Base-by-base conservation (phyloP, 225 moss, liverwort and hornwort species). In the Sphagnum contortum region DNA sequence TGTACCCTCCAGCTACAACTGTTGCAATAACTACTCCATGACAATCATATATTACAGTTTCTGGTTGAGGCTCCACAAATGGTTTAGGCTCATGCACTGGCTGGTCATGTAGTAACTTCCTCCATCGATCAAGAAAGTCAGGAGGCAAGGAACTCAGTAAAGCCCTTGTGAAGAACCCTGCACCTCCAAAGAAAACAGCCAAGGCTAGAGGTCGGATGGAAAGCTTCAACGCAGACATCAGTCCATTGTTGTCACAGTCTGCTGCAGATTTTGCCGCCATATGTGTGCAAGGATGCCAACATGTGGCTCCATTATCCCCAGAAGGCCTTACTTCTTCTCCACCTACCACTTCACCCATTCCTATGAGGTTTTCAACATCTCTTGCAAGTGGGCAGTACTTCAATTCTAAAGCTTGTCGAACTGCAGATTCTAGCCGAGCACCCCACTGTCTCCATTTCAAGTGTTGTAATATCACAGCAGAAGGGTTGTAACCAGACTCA, bases 21-120 rank as follows among this genome's bases (percentile, higher is more conserved):
- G 77, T 85, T 55, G 92, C 96, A 65, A 98, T 65, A 55, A 98
- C 87, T 60, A 80, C 80, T 56, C 96, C 96, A 66, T 92, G 88
- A 53, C 96, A 73, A 73, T 98, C 96, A 68, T 75, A 98, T 55
- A 98, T 72, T 44, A 92, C 83, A 11, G 90, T 89, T 12, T 79
- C 77, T 8, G 71, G 77, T 44, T 85, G 82, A 66, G 63, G 44
- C 47, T 81, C 88, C 65, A 61, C 70, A 63, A 73, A 57, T 0
- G 73, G 68, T 57, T 74, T 81, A 61, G 83, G 47, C 68, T 78
- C 83, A 57, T 81, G 74, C 62, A 81, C 64, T 8, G 88, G 87
- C 48, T 80, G 70, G 66, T 87, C 90, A 59, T 70, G 71, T 44
- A 92, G 61, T 68, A 98, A 75, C 76, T 69, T 82, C 57, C 74